A percentile compares a stretch with the other conserved stretches of the same genome.
Evolutionary conservation across 257 asterid species (phyloP).

Genomic region (Leonotis leonurus): DNA sequence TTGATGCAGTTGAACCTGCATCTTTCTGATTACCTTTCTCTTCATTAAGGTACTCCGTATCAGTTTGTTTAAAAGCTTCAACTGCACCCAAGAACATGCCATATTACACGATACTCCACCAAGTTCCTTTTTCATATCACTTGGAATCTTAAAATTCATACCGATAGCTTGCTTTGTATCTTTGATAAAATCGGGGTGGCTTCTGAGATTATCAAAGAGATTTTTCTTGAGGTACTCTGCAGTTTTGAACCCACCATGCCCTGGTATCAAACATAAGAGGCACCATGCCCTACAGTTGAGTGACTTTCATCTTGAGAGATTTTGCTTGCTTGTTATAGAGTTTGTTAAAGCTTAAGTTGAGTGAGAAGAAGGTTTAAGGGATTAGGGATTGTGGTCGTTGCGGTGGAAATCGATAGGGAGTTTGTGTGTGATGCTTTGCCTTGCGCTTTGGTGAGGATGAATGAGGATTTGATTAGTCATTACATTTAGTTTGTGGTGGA

Average conservation of each 20-base stretch:
- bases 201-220: constrained; percentile 56
- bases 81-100: constrained; percentile 38
- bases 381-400: constrained; percentile 51
- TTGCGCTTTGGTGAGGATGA: constrained; percentile 81
- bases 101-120: constrained; percentile 8
- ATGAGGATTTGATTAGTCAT: constrained; percentile 60
- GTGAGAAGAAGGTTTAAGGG: constrained; percentile 68
- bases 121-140: background rate
- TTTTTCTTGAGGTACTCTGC: constrained; percentile 72
- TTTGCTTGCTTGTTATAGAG: constrained; percentile 81
- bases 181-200: constrained; percentile 61
- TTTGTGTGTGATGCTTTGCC: constrained; percentile 85
- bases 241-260: constrained; percentile 79
- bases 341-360: constrained; percentile 51
- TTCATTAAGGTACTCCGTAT: constrained; percentile 55
- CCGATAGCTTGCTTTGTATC: constrained; percentile 74
- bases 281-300: too few species aligned
- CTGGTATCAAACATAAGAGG: constrained; percentile 24
- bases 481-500: constrained; percentile 89
- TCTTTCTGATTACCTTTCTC: constrained; percentile 63
- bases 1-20: constrained; percentile 85
- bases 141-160: constrained; percentile 26
- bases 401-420: constrained; percentile 77
- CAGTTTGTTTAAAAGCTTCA: constrained; percentile 62
- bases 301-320: constrained; percentile 79